phyloP scores from a whole-genome alignment of 2,329 filamentous ascomycete species.

The Raffaelea deltoideospora region DNA sequence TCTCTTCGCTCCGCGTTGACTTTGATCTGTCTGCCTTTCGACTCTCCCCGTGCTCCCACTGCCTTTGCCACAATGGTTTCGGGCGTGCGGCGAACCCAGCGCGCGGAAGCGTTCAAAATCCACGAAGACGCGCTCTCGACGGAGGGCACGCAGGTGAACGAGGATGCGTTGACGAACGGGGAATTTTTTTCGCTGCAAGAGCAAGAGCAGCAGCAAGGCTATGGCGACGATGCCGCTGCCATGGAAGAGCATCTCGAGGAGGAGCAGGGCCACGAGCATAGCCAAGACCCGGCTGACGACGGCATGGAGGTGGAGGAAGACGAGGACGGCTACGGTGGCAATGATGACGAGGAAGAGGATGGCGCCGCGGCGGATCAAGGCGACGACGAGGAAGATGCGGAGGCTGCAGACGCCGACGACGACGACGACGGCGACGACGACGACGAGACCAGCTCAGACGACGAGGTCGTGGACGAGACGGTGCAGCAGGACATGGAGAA shows the following conservation, averaged over 20 bases:
- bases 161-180: conserved; percentile 20
- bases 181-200: conserved; percentile 13
- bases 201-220: conserved; percentile 13
- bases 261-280: conserved; percentile 21
- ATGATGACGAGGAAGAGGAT: conserved; percentile 21
- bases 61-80: no score
- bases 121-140: conserved; percentile 32
- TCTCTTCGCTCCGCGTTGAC: no score
- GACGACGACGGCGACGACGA: conserved; percentile 22
- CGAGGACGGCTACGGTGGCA: conserved; percentile 17
- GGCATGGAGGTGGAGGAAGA: conserved; percentile 33
- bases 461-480: conserved; percentile 46
- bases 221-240: conserved; percentile 16
- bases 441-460: conserved; percentile 37
- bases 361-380: no score
- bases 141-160: conserved; percentile 34
- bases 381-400: no score
- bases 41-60: no score
- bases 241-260: conserved; percentile 17
- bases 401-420: conserved; percentile 15
- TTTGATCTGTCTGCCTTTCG: no score
- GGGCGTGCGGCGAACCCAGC: conserved; percentile 11
- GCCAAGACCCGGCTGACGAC: conserved; percentile 27
- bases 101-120: conserved; percentile 27
- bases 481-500: conserved; percentile 79